A percentile compares a stretch with the other conserved stretches of the same genome.
phyloP scores from a whole-genome alignment of 2,329 filamentous ascomycete species.

The Colletotrichum costaricense region DNA sequence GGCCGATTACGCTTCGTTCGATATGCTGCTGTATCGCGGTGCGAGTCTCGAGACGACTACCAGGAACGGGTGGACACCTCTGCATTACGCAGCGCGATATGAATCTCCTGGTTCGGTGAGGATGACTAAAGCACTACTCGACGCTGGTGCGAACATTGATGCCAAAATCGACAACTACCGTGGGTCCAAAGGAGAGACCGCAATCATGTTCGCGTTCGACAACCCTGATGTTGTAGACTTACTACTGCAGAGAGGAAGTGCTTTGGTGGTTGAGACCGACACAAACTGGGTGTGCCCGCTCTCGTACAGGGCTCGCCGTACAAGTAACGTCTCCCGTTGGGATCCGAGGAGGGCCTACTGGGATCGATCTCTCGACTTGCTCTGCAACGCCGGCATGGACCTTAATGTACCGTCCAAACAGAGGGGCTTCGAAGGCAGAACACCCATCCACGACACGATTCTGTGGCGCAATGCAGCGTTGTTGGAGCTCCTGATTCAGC shows the following conservation, averaged over 20 bases:
- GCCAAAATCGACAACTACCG: not conserved
- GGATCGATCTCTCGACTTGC: constrained; percentile 9
- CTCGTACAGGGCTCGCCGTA: constrained; percentile 1
- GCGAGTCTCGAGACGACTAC: not conserved
- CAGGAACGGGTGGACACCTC: constrained; percentile 3
- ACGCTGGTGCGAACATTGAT: not conserved
- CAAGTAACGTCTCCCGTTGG: constrained; percentile 2
- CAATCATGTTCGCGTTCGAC: constrained; percentile 17
- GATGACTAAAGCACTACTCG: constrained; percentile 1
- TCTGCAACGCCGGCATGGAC: constrained; percentile 7
- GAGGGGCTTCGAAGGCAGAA: not conserved
- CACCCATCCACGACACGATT: constrained; percentile 13
- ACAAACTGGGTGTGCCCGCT: constrained; percentile 3
- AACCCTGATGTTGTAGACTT: constrained; percentile 7
- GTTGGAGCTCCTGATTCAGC: constrained; percentile 8
- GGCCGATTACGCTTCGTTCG: not conserved
- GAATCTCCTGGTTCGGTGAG: not conserved
- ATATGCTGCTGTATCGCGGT: not conserved
- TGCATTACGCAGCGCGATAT: constrained; percentile 14
- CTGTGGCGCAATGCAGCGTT: constrained; percentile 9
- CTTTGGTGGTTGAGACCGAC: not conserved
- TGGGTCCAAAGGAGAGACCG: not conserved
- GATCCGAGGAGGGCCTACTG: constrained; percentile 7
- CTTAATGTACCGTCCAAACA: constrained; percentile 7
- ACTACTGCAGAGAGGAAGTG: not conserved